Evolutionary conservation across 208 protist genomes (phyloP), one percentile per base, ranked within the genome.

Genomic region (Trypanosoma boissoni): DNA sequence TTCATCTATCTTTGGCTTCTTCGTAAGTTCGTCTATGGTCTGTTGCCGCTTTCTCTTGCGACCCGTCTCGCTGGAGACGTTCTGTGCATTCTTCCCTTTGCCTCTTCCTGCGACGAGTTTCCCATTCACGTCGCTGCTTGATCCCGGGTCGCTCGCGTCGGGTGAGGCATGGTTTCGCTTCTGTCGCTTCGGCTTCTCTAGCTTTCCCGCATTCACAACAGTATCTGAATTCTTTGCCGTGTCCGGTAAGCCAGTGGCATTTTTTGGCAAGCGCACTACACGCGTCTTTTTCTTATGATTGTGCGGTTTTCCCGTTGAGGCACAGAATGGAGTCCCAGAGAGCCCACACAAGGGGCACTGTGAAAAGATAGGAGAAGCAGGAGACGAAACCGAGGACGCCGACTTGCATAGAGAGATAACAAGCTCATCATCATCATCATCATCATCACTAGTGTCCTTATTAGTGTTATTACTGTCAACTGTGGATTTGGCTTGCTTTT

Each of bases 271-370:
- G 8, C 42, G 27, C 27, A n/a, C 27, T 16, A 28, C 14, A n/a
- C 1, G 7, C 12, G 43, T 28, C 31, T 18, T 45, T 62, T 53
- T 24, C 2, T 26, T 34, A 1, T 52, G 42, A 21, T 21, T 24
- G 50, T 92, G 86, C 27, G 76, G 68, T 42, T 80, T 59, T 31
- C 86, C 86, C 1, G 78, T 81, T 32, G 80, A 57, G 7, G 81
- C 76, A 52, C 86, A 92, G 59, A 92, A 92, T 1, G 76, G 60
- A 3, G 78, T 80, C 34, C 66, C 60, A 12, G 41, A 27, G 26
- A 82, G 73, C 1, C 80, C 80, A 58, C 85, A 92, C 36, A 78
- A 66, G 3, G 74, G 78, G 49, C 84, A 91, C 26, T 56, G 48
- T 9, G 34, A 39, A 12, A 12, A 6, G 34, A 7, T 51, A 12